Evolutionary conservation across 306 rosid species (phyloP).

Genomic region (Herpetospermum pedunculosum): DNA sequence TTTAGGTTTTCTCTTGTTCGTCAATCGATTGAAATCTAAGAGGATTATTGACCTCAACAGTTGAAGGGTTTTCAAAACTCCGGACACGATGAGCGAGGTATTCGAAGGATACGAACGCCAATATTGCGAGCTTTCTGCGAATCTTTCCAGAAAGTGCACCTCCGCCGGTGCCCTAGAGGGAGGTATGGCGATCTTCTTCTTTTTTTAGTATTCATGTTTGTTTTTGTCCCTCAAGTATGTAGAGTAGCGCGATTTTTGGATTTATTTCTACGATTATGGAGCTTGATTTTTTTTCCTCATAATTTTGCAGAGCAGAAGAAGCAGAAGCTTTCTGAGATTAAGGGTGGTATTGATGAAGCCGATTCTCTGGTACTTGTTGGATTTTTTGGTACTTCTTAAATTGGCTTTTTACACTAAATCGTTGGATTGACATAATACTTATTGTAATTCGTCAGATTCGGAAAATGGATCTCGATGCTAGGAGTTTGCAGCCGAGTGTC

Average conservation of each 20-base stretch:
- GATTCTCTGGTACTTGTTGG: slow-evolving; percentile 57
- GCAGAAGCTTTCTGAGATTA: slow-evolving; percentile 68
- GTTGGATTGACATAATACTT: slow-evolving; percentile 10
- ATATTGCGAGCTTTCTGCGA: slow-evolving; percentile 77
- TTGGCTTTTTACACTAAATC: background rate
- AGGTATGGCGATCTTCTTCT: slow-evolving; percentile 25
- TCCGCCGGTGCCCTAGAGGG: slow-evolving; percentile 55
- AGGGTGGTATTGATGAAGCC: slow-evolving; percentile 79
- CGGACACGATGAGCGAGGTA: slow-evolving; percentile 55
- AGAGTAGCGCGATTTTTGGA: background rate
- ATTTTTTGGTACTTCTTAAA: slow-evolving; percentile 5
- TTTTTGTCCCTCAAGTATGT: background rate
- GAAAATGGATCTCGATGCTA: slow-evolving; percentile 90
- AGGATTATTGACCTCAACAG: background rate
- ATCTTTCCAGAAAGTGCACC: slow-evolving; percentile 60
- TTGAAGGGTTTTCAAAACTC: slow-evolving; percentile 11
- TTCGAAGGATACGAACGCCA: slow-evolving; percentile 85
- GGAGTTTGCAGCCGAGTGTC: slow-evolving; percentile 82
- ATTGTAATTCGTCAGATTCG: slow-evolving; percentile 40
- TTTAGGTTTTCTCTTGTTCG: background rate
- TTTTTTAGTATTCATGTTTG: background rate
- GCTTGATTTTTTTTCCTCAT: background rate
- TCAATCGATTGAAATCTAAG: background rate
- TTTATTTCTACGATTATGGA: background rate
- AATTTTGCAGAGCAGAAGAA: slow-evolving; percentile 82